Conservation (phyloP, 164 flowering plant species). For the Protea cynaroides region DNA sequence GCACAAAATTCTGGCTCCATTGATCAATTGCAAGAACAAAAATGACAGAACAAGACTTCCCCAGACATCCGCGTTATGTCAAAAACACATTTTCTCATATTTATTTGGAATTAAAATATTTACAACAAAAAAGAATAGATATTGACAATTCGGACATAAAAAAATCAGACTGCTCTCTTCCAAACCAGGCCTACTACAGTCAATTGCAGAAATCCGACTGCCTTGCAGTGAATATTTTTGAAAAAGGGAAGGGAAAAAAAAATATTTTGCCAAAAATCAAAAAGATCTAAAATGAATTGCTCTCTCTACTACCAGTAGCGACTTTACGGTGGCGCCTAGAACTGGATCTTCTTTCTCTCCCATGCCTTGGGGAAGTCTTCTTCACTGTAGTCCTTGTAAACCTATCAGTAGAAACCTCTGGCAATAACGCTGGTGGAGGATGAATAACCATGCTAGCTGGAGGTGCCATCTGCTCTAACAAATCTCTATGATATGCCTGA, state of each 20-base stretch:
- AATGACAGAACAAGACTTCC: neutral
- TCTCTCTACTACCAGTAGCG: slow-evolving; percentile 32
- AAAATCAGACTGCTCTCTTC: slow-evolving; percentile 7
- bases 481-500: slow-evolving; percentile 79
- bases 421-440: slow-evolving; percentile 5
- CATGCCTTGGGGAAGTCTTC: slow-evolving; percentile 38
- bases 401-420: slow-evolving; percentile 1
- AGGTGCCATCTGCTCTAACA: slow-evolving; percentile 62
- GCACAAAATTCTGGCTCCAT: too few species aligned
- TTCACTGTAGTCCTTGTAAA: slow-evolving; percentile 23
- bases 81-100: neutral
- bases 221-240: too few species aligned
- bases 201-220: too few species aligned
- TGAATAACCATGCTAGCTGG: slow-evolving; percentile 17
- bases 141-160: slow-evolving; percentile 12
- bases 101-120: slow-evolving; percentile 17
- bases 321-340: slow-evolving; percentile 69
- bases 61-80: neutral
- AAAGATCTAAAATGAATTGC: slow-evolving; percentile 21
- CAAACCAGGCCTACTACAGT: slow-evolving; percentile 9
- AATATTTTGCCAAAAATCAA: neutral
- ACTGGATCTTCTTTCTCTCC: slow-evolving; percentile 49
- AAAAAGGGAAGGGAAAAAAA: slow-evolving; percentile 8
- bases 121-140: slow-evolving; percentile 20
- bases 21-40: too few species aligned